Evolutionary conservation across 2,329 filamentous ascomycete genomes (phyloP).

Genomic region (Amauroascus niger): DNA sequence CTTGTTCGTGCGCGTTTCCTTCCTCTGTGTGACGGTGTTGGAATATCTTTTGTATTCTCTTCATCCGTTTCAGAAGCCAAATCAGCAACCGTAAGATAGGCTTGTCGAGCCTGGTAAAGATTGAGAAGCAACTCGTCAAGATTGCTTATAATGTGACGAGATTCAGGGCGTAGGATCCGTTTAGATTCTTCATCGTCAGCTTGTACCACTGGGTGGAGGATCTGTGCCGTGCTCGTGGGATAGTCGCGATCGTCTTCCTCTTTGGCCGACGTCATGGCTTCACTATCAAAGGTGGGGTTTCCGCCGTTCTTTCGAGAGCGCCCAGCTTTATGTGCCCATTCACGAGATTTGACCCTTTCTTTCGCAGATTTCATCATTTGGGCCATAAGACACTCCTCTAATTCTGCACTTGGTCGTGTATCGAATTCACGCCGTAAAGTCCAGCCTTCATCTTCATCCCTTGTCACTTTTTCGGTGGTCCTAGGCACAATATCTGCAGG

Average conservation of each 20-base stretch:
- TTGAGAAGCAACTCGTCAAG: constrained; percentile 61
- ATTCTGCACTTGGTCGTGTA: constrained; percentile 46
- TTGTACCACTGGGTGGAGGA: constrained; percentile 46
- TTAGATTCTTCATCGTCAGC: constrained; percentile 62
- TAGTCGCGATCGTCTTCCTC: constrained; percentile 19
- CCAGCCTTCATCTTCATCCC: constrained; percentile 44
- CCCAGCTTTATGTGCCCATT: constrained; percentile 22
- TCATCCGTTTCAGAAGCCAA: constrained; percentile 3
- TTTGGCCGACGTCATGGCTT: constrained; percentile 12
- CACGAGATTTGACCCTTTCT: constrained; percentile 46
- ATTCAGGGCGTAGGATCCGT: constrained; percentile 55
- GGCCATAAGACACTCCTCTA: constrained; percentile 64
- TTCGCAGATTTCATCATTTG: constrained; percentile 58
- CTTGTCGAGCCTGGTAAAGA: constrained; percentile 57
- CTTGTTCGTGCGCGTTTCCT: constrained; percentile 1
- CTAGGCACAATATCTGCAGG: constrained; percentile 52
- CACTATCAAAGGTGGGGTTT: constrained; percentile 19
- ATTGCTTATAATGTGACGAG: constrained; percentile 59
- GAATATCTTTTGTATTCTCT: background rate
- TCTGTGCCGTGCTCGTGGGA: constrained; percentile 5
- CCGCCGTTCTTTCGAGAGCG: constrained; percentile 4
- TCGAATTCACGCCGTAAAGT: constrained; percentile 41
- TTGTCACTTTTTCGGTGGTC: constrained; percentile 42
- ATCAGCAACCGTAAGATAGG: constrained; percentile 32
- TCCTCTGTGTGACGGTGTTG: background rate